Evolutionary conservation across 331 rosid genomes (phyloP), one percentile per base, ranked within the genome.

Genomic region (Stylosanthes scabra): DNA sequence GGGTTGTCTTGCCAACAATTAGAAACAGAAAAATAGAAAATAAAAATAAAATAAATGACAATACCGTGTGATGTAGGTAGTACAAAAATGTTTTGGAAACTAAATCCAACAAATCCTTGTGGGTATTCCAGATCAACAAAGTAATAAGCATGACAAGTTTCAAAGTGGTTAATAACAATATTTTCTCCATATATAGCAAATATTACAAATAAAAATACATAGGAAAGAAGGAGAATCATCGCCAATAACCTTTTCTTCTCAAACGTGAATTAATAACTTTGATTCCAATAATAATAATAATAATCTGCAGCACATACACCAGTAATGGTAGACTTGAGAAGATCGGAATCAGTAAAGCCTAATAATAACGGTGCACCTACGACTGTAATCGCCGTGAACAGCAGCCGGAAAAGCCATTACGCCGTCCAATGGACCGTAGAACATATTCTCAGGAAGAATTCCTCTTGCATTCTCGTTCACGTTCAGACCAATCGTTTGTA

Each of bases 371-470:
- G 52, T 31, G 49, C 4, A 46, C 13, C 80, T 72, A 86, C 87
- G 73, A 86, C 87, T 8, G 69, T 84, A 63, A 71, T 95, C 9
- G 97, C 97, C 71, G 74, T 91, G 6, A 85, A 83, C 8, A 81
- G 63, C 15, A 88, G 92, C 28, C 86, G 85, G 72, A 83, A 80
- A 42, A 81, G 97, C 87, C 90, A 86, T 27, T 7, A 11, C 2
- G 93, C 92, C 10, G 88, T 91, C 11, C 88, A 83, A 87, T 94
- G 96, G 99, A 97, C 97, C 0, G 97, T 88, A 15, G 99, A 88
- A 2, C 47, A 88, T 51, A 84, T 90, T 16, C 25, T 91, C 15
- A 58, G 44, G 45, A 47, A 63, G 56, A 57, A 76, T 66, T 77
- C 86, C 6, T 56, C 67, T 0, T 91, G 97, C 57, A 40, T 77